Evolutionary conservation across 306 rosid genomes (phyloP).

Genomic region (Trifolium fragiferum): DNA sequence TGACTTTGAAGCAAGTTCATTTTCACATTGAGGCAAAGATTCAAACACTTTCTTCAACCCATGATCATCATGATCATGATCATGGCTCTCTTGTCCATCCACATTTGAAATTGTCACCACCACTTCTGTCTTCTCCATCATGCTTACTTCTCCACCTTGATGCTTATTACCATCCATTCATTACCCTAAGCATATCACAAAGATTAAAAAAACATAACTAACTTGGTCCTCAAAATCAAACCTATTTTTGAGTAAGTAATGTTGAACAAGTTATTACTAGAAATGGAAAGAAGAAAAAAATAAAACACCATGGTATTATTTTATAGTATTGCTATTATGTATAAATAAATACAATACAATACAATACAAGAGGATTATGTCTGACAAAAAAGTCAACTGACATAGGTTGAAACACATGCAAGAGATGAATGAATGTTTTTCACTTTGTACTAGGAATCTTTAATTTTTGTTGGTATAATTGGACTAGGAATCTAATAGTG

Average conservation of each 20-base stretch:
- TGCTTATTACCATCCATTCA: constrained; percentile 48
- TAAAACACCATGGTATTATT: not conserved
- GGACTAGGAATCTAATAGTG: not conserved
- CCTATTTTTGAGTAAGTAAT: not conserved
- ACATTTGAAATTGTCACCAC: constrained; percentile 52
- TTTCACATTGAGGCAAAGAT: constrained; percentile 36
- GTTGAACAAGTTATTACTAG: not conserved
- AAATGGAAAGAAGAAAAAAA: not conserved
- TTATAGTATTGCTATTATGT: not conserved
- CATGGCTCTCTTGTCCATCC: constrained; percentile 35
- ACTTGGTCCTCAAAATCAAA: constrained; percentile 16
- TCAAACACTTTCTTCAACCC: constrained; percentile 43
- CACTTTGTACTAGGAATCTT: not conserved
- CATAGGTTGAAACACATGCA: not conserved
- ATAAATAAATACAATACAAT: not conserved
- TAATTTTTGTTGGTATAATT: not conserved
- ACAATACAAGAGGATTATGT: not conserved
- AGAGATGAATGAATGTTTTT: too few species aligned
- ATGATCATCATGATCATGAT: constrained; percentile 30
- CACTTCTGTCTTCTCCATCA: constrained; percentile 64
- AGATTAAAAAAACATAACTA: not conserved
- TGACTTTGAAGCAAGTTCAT: constrained; percentile 41
- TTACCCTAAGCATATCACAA: constrained; percentile 33
- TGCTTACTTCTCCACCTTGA: constrained; percentile 54
- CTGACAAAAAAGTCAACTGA: not conserved